Evolutionary conservation across 2,329 filamentous ascomycete species (phyloP).

Genomic region (Dendryphion nanum): DNA sequence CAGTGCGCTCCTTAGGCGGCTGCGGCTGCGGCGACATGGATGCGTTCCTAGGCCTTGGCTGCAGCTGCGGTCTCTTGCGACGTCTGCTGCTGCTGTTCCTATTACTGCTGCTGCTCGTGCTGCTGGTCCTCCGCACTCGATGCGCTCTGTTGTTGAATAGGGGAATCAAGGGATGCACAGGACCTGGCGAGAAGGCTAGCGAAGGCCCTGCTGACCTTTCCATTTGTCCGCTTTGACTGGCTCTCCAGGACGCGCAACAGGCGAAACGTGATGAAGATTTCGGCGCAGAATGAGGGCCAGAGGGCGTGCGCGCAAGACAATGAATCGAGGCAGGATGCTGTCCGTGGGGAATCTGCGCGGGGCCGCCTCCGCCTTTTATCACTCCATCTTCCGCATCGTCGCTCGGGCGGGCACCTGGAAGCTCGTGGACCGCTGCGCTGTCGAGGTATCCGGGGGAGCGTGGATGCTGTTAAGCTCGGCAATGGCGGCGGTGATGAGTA

Average conservation of each 20-base stretch:
- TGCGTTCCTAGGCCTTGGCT: conserved; percentile 33
- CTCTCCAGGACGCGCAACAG: too few species aligned
- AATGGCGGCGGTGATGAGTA: conserved; percentile 1
- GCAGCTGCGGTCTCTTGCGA: conserved; percentile 33
- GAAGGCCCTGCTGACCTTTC: conserved; percentile 25
- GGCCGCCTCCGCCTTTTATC: too few species aligned
- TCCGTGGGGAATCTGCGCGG: too few species aligned
- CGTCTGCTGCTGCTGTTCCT: conserved; percentile 22
- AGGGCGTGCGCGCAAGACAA: conserved; percentile 1
- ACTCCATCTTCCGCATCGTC: too few species aligned
- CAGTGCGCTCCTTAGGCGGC: too few species aligned
- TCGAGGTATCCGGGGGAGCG: too few species aligned
- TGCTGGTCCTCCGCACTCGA: conserved; percentile 18
- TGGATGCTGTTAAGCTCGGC: conserved; percentile 7
- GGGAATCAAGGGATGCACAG: conserved; percentile 14
- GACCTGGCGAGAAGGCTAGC: conserved; percentile 17
- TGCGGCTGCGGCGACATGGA: conserved; percentile 30
- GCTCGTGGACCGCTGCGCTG: too few species aligned
- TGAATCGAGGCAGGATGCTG: background rate
- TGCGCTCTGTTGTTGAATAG: conserved; percentile 13
- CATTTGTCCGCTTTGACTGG: conserved; percentile 41
- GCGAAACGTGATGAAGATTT: conserved; percentile 36
- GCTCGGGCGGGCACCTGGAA: too few species aligned
- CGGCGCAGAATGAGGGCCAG: conserved; percentile 39
- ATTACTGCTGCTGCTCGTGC: conserved; percentile 22